Percentiles rank a stretch among this genome's conserved stretches.
phyloP scores from a whole-genome alignment of 2,329 filamentous ascomycete genomes.

The Pseudogymnoascus sp. region DNA sequence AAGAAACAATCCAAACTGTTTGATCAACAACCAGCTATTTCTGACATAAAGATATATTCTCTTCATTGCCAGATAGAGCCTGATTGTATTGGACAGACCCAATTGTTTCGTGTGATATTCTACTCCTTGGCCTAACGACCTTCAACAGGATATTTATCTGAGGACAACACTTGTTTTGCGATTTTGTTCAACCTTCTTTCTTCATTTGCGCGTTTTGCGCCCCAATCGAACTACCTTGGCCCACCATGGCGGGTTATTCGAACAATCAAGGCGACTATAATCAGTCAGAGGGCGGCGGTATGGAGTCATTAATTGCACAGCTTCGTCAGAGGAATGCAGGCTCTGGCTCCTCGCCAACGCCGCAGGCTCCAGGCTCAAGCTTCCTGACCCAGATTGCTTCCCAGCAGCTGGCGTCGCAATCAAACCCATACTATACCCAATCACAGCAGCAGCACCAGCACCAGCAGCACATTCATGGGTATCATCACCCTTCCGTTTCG shows the following conservation, averaged over 20 bases:
- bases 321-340: constrained; percentile 22
- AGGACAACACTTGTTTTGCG: constrained; percentile 6
- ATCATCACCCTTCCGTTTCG: constrained; percentile 50
- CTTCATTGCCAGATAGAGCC: not conserved
- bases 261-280: constrained; percentile 19
- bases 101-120: constrained; percentile 9
- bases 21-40: constrained; percentile 1
- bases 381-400: constrained; percentile 10
- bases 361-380: constrained; percentile 3
- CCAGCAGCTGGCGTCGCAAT: not conserved
- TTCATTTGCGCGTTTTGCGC: constrained; percentile 22
- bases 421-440: constrained; percentile 24
- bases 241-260: constrained; percentile 30
- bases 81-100: not conserved
- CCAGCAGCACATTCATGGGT: constrained; percentile 28
- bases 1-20: not conserved
- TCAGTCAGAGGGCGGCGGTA: constrained; percentile 15
- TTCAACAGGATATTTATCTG: not conserved
- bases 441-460: constrained; percentile 21
- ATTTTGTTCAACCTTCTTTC: constrained; percentile 7
- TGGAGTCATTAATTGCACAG: constrained; percentile 30
- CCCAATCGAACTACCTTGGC: constrained; percentile 25
- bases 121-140: not conserved
- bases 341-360: constrained; percentile 1
- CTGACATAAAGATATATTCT: constrained; percentile 5